phyloP scores from a whole-genome alignment of 2,329 filamentous ascomycete genomes.

The Epichloe typhina region DNA sequence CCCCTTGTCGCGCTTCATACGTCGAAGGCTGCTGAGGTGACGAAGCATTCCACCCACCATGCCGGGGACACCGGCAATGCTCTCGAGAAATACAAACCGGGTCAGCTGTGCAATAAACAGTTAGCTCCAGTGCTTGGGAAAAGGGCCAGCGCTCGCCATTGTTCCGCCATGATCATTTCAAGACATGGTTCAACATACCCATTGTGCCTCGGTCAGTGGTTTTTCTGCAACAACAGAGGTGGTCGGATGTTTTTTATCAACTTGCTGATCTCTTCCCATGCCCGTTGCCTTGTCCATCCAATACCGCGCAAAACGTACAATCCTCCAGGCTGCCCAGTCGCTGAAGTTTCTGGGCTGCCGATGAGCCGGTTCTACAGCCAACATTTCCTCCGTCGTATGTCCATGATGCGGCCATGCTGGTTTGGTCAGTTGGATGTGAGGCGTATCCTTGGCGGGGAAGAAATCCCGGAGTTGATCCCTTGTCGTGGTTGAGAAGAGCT shows the following conservation, averaged over 20 bases:
- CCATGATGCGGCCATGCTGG: slow-evolving; percentile 59
- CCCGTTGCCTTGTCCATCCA: slow-evolving; percentile 74
- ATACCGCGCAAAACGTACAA: slow-evolving; percentile 64
- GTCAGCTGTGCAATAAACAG: slow-evolving; percentile 37
- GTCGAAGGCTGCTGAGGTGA: slow-evolving; percentile 70
- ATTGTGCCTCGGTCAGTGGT: slow-evolving; percentile 73
- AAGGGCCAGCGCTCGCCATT: too few species aligned
- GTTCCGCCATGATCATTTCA: neutral
- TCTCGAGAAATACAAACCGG: slow-evolving; percentile 86
- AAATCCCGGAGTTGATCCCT: slow-evolving; percentile 38
- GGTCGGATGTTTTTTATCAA: slow-evolving; percentile 42
- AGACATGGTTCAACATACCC: slow-evolving; percentile 33
- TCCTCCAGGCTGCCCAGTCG: slow-evolving; percentile 65
- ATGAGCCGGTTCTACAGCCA: slow-evolving; percentile 59
- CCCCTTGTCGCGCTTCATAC: slow-evolving; percentile 85
- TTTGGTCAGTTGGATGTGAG: slow-evolving; percentile 47
- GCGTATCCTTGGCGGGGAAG: slow-evolving; percentile 49
- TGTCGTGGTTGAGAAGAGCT: slow-evolving; percentile 37
- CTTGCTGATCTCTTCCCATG: slow-evolving; percentile 56
- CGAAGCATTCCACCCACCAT: slow-evolving; percentile 95
- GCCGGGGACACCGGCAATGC: slow-evolving; percentile 85
- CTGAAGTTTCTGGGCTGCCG: slow-evolving; percentile 58
- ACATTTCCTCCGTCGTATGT: slow-evolving; percentile 72
- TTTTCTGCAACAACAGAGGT: slow-evolving; percentile 38
- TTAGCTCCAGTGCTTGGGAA: neutral